phyloP scores from a whole-genome alignment of 2,329 filamentous ascomycete genomes.

The Madurella fahalii region DNA sequence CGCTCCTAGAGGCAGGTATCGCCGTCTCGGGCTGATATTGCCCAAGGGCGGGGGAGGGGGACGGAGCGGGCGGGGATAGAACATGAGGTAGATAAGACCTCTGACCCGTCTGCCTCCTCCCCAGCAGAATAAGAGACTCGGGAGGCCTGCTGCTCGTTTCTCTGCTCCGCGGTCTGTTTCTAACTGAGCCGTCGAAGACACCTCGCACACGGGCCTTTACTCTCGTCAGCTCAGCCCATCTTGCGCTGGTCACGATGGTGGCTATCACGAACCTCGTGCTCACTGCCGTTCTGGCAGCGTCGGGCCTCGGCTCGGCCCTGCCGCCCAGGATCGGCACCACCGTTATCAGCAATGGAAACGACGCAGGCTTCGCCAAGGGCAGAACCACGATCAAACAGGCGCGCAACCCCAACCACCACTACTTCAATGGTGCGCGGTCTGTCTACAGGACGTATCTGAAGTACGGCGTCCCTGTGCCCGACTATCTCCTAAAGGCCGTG shows the following conservation, averaged over 20 bases:
- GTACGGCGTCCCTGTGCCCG: slow-evolving; percentile 34
- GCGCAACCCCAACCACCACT: slow-evolving; percentile 30
- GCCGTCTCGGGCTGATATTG: slow-evolving; percentile 13
- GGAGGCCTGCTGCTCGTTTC: not conserved
- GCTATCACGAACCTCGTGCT: slow-evolving; percentile 20
- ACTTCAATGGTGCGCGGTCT: slow-evolving; percentile 32
- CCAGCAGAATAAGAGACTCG: not conserved
- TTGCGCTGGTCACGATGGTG: slow-evolving; percentile 14
- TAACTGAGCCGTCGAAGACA: not conserved
- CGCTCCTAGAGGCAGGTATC: slow-evolving; percentile 7
- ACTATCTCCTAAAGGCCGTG: slow-evolving; percentile 30
- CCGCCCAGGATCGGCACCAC: slow-evolving; percentile 25
- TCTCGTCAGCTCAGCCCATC: not conserved
- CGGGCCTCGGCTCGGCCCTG: slow-evolving; percentile 21
- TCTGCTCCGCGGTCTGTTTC: not conserved
- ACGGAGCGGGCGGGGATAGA: not conserved
- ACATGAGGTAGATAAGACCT: slow-evolving; percentile 15
- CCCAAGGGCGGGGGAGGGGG: not conserved
- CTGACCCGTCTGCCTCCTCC: not conserved
- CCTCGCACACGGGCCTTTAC: not conserved
- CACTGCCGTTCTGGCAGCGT: slow-evolving; percentile 11
- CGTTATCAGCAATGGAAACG: slow-evolving; percentile 9
- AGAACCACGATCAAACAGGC: slow-evolving; percentile 33
- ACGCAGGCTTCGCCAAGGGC: slow-evolving; percentile 4
- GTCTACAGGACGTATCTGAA: slow-evolving; percentile 39